A percentile compares a stretch with the other conserved stretches of the same genome.
phyloP scores from a whole-genome alignment of 2,329 filamentous ascomycete genomes.

The Cytospora schulzeri region DNA sequence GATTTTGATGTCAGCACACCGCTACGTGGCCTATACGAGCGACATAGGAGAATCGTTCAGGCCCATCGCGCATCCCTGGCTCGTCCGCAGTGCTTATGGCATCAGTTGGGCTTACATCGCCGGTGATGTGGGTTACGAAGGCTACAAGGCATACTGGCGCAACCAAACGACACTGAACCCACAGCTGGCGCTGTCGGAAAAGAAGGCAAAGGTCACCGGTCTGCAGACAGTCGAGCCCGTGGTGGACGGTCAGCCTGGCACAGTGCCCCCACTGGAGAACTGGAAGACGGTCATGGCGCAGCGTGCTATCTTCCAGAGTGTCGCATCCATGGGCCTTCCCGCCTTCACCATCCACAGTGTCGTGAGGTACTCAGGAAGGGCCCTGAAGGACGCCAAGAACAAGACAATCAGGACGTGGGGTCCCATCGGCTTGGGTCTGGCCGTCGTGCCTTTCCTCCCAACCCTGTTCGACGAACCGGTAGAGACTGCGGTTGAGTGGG shows the following conservation, averaged over 20 bases:
- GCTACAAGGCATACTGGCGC: conserved; percentile 89
- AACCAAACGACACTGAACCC: conserved; percentile 79
- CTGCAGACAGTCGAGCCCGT: conserved; percentile 38
- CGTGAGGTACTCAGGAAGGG: conserved; percentile 82
- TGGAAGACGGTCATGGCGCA: conserved; percentile 90
- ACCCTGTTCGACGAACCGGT: conserved; percentile 89
- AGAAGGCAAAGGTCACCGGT: conserved; percentile 52
- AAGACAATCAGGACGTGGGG: conserved; percentile 77
- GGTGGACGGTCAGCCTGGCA: conserved; percentile 39
- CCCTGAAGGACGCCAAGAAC: conserved; percentile 83
- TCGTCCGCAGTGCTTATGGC: conserved; percentile 83
- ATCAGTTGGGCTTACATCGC: conserved; percentile 91
- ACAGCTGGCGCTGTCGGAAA: conserved; percentile 55
- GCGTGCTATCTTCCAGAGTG: conserved; percentile 82
- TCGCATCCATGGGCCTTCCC: conserved; percentile 92
- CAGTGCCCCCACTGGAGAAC: conserved; percentile 76
- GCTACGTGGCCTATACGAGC: conserved; percentile 91
- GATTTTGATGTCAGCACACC: conserved; percentile 85
- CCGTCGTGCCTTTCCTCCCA: conserved; percentile 81
- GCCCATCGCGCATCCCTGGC: conserved; percentile 81
- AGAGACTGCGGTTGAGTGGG: conserved; percentile 87
- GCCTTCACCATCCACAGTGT: conserved; percentile 94
- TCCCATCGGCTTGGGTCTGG: conserved; percentile 81
- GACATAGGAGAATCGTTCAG: conserved; percentile 97
- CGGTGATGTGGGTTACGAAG: conserved; percentile 89